These are phyloP conservation scores for Yamadazyma jaroonii DNA, from an alignment of 1,139 yeast genomes.

Conservation along the genomic window DNA sequence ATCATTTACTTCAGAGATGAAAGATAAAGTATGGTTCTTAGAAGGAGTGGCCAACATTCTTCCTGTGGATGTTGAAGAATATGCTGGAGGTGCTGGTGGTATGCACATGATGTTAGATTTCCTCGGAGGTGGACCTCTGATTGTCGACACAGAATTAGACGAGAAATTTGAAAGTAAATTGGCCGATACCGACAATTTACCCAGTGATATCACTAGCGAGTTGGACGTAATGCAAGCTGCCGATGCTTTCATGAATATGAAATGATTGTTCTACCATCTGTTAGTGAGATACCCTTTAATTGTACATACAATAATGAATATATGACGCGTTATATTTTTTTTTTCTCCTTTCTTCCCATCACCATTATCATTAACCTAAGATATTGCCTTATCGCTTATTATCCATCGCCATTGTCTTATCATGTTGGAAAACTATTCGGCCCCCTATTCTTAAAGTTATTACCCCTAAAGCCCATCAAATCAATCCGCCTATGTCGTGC, in stretches of 20 bases:
- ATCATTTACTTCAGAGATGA: conserved; percentile 80
- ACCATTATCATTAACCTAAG: too few species aligned
- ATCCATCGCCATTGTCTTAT: too few species aligned
- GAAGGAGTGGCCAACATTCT: conserved; percentile 88
- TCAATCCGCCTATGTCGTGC: too few species aligned
- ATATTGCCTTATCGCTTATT: too few species aligned
- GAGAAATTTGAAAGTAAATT: conserved; percentile 48
- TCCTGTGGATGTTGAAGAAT: conserved; percentile 81
- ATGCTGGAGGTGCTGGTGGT: conserved; percentile 81
- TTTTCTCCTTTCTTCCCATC: too few species aligned
- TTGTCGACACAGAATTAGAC: conserved; percentile 42
- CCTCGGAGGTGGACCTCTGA: conserved; percentile 68
- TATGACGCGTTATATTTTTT: too few species aligned
- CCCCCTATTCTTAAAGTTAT: too few species aligned
- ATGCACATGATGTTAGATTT: conserved; percentile 90
- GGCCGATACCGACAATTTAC: conserved; percentile 53
- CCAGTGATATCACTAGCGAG: conserved; percentile 52
- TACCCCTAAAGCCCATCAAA: too few species aligned
- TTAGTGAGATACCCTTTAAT: background rate
- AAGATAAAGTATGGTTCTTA: conserved; percentile 88
- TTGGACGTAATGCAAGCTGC: conserved; percentile 50
- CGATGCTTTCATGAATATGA: conserved; percentile 34
- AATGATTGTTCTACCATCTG: conserved; percentile 5
- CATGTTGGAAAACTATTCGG: too few species aligned
- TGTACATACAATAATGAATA: too few species aligned